These are phyloP conservation scores for Trypanosoma rangeli DNA, from an alignment of 208 protist genomes.

Conservation along the genomic window DNA sequence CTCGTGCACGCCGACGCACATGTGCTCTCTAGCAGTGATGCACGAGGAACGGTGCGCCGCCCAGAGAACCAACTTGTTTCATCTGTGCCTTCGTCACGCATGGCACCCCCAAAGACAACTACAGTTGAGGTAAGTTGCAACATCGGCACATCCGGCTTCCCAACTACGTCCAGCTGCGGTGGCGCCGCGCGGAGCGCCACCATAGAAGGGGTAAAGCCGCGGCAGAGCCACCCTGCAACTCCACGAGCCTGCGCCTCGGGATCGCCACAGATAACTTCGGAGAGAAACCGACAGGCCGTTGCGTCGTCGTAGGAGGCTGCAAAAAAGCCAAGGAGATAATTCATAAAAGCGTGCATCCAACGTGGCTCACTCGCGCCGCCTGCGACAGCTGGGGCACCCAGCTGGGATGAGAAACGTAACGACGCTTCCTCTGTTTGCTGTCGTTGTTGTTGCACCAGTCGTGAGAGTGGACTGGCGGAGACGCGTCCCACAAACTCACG, in stretches of 20 bases:
- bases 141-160: background rate
- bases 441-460: background rate
- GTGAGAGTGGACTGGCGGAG: background rate
- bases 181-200: background rate
- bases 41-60: background rate
- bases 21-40: background rate
- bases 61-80: background rate
- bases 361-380: background rate
- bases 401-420: background rate
- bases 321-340: slow-evolving; percentile 21
- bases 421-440: background rate
- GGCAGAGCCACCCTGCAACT: slow-evolving; percentile 30
- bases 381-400: background rate
- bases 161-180: background rate
- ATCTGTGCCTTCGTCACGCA: slow-evolving; percentile 1
- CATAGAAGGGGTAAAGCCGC: slow-evolving; percentile 27
- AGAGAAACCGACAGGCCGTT: slow-evolving; percentile 8
- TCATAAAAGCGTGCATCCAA: slow-evolving; percentile 22
- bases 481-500: background rate
- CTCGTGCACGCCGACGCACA: background rate
- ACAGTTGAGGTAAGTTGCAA: slow-evolving; percentile 22
- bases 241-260: background rate
- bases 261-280: slow-evolving; percentile 13
- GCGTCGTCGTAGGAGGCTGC: slow-evolving; percentile 11
- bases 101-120: slow-evolving; percentile 23